Evolutionary conservation across 345 rosid species (phyloP).

Genomic region (Arabidopsis suecica): DNA sequence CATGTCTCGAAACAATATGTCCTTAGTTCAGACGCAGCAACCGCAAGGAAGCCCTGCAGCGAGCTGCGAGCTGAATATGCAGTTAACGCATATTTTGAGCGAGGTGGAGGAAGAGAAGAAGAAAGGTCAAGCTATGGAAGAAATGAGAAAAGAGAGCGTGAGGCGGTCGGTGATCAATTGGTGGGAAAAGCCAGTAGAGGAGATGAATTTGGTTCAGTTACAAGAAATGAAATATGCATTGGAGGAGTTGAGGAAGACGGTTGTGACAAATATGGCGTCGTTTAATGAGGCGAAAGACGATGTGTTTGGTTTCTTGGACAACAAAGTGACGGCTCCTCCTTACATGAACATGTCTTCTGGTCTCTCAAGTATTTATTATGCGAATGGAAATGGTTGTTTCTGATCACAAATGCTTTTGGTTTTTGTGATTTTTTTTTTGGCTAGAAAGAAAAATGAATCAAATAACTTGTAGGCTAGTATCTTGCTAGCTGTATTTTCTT

Average conservation of each 20-base stretch:
- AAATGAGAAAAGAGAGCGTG: constrained; percentile 19
- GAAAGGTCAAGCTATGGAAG: constrained; percentile 27
- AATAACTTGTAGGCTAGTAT: constrained; percentile 28
- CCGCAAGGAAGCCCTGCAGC: background rate
- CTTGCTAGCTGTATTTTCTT: constrained; percentile 19
- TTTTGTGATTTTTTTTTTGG: background rate
- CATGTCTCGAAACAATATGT: background rate
- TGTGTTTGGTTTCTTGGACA: constrained; percentile 30
- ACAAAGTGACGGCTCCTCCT: constrained; percentile 22
- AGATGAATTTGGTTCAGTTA: constrained; percentile 34
- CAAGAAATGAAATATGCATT: constrained; percentile 35
- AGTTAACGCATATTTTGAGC: constrained; percentile 15
- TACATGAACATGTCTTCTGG: constrained; percentile 25
- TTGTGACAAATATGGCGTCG: constrained; percentile 7
- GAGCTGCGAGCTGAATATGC: constrained; percentile 20
- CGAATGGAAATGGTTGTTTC: constrained; percentile 32
- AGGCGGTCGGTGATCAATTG: constrained; percentile 11
- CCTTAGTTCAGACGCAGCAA: constrained; percentile 9
- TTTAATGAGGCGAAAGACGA: constrained; percentile 26
- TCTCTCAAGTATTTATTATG: background rate
- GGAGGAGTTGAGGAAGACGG: constrained; percentile 28
- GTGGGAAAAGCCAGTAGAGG: constrained; percentile 39
- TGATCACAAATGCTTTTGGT: background rate
- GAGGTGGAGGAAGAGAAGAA: constrained; percentile 36
- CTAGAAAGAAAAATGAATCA: background rate